These are phyloP conservation scores for Suhomyces bolitotheri DNA, from an alignment of 1,139 yeast genomes.

Conservation along the genomic window DNA sequence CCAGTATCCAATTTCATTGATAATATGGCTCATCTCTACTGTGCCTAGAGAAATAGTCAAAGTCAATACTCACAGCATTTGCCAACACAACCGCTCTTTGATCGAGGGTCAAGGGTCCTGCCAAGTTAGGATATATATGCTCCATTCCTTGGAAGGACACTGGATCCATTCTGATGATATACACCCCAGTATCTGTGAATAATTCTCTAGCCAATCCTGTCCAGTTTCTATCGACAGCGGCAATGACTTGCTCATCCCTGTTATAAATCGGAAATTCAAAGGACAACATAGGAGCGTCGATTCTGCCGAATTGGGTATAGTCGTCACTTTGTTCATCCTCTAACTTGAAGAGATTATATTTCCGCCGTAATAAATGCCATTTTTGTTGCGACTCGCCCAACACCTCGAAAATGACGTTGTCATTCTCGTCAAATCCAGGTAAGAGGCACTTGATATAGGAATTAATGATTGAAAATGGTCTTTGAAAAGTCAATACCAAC, in stretches of 20 bases:
- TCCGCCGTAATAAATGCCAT: constrained; percentile 93
- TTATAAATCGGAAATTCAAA: constrained; percentile 81
- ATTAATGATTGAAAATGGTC: constrained; percentile 87
- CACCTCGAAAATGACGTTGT: constrained; percentile 44
- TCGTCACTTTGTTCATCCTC: constrained; percentile 47
- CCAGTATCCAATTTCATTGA: no score
- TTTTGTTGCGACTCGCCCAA: constrained; percentile 87
- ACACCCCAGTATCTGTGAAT: constrained; percentile 93
- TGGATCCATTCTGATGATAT: constrained; percentile 82
- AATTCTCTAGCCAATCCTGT: constrained; percentile 91
- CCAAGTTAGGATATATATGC: constrained; percentile 38
- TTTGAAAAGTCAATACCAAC: constrained; percentile 62
- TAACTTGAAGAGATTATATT: constrained; percentile 71
- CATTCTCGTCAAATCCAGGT: constrained; percentile 51
- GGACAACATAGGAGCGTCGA: constrained; percentile 84
- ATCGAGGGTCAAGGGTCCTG: constrained; percentile 62
- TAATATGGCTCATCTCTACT: constrained; percentile 53
- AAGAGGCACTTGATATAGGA: constrained; percentile 76
- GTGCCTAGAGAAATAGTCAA: constrained; percentile 91
- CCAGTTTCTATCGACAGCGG: constrained; percentile 88
- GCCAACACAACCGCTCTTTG: constrained; percentile 86
- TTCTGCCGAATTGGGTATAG: constrained; percentile 74
- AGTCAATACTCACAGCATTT: constrained; percentile 88
- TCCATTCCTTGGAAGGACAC: constrained; percentile 54
- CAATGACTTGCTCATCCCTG: constrained; percentile 59